phyloP scores from a whole-genome alignment of 148 eudicot genomes.

The Rhododendron ovatum region DNA sequence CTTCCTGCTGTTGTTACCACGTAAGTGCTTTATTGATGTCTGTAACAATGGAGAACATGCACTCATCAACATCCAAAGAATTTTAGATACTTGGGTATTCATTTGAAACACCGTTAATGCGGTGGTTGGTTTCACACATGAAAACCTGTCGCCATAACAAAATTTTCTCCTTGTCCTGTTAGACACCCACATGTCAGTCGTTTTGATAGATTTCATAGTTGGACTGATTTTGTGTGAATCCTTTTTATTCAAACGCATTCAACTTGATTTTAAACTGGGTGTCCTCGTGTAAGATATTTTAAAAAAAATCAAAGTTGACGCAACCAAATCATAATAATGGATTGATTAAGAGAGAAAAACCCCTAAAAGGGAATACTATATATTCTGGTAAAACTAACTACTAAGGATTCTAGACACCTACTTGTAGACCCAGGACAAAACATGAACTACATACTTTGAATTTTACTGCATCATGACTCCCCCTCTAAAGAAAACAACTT shows the following conservation, averaged over 20 bases:
- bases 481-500: neutral
- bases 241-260: neutral
- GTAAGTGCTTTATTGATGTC: constrained; percentile 34
- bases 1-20: constrained; percentile 97
- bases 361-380: neutral
- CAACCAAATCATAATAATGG: neutral
- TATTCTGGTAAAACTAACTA: neutral
- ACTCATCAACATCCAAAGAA: neutral
- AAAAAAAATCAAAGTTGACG: neutral
- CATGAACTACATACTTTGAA: neutral
- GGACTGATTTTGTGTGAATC: neutral
- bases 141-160: neutral
- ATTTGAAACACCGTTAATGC: neutral
- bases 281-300: neutral
- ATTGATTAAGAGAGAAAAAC: neutral
- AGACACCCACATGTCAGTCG: neutral
- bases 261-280: neutral
- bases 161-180: neutral
- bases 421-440: neutral
- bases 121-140: neutral
- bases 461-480: neutral
- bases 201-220: neutral
- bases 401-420: neutral
- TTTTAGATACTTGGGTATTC: neutral
- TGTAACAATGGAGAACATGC: neutral